Conservation (phyloP, 2,329 filamentous ascomycete genomes). For the Neopestalotiopsis sp. region DNA sequence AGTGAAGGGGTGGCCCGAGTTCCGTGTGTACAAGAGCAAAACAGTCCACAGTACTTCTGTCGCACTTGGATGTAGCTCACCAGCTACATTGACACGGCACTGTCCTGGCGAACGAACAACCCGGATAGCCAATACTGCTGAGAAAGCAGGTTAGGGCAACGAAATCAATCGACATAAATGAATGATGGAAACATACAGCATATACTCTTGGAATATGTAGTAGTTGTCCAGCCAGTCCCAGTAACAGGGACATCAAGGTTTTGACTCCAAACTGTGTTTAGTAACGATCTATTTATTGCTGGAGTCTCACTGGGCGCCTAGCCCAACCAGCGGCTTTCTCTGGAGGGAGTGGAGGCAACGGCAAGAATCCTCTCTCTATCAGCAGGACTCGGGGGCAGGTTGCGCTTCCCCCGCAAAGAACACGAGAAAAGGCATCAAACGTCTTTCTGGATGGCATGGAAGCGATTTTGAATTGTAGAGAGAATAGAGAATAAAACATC, state of each 20-base stretch:
- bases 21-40: background rate
- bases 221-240: background rate
- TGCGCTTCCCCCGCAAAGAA: slow-evolving; percentile 4
- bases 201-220: background rate
- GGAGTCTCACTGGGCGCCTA: slow-evolving; percentile 13
- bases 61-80: background rate
- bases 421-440: background rate
- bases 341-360: slow-evolving; percentile 10
- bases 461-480: background rate
- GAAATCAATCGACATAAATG: background rate
- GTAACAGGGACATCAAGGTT: slow-evolving; percentile 13
- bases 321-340: slow-evolving; percentile 14
- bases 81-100: background rate
- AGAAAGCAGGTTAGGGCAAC: background rate
- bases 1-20: background rate
- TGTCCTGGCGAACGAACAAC: background rate
- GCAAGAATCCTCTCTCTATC: slow-evolving; percentile 16
- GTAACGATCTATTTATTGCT: slow-evolving; percentile 3
- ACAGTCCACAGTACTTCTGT: background rate
- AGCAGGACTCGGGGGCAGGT: background rate
- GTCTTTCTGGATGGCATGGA: background rate
- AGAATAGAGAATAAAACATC: background rate
- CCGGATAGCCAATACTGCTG: background rate
- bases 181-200: background rate
- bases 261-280: slow-evolving; percentile 4